These are phyloP conservation scores for Sanghuangporus baumii DNA, from an alignment of 1,284 basidiomycete species.

Conservation along the genomic window DNA sequence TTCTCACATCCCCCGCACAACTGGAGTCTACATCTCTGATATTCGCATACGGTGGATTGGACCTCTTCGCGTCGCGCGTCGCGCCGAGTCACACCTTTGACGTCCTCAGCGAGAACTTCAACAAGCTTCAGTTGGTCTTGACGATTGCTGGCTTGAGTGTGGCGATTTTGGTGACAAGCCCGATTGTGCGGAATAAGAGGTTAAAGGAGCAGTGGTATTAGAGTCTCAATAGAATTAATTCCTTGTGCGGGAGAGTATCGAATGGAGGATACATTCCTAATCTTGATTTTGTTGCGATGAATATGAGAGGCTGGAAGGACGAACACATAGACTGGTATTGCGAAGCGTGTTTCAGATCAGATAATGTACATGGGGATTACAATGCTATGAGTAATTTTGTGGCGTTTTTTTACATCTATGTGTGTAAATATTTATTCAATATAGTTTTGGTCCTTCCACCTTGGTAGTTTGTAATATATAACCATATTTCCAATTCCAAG, in stretches of 20 bases:
- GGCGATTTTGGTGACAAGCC: constrained; percentile 73
- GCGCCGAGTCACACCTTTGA: constrained; percentile 92
- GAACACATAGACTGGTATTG: too few species aligned
- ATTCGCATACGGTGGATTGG: constrained; percentile 73
- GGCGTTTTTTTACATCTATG: too few species aligned
- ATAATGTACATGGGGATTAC: too few species aligned
- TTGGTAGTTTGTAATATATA: too few species aligned
- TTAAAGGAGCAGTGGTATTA: constrained; percentile 65
- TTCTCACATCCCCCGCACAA: constrained; percentile 75
- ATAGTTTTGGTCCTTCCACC: too few species aligned
- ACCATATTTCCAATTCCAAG: too few species aligned
- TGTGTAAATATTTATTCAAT: too few species aligned
- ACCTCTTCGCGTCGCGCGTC: constrained; percentile 81
- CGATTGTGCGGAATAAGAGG: constrained; percentile 63
- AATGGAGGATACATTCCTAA: neutral
- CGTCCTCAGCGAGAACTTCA: constrained; percentile 87
- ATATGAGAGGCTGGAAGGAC: too few species aligned
- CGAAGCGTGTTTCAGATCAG: too few species aligned
- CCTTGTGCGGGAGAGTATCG: neutral
- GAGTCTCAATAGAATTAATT: neutral
- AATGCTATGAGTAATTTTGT: too few species aligned
- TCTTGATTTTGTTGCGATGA: neutral
- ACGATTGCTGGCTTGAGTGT: constrained; percentile 68
- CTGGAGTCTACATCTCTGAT: constrained; percentile 93
- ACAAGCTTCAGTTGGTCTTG: constrained; percentile 86